phyloP scores from a whole-genome alignment of 495 filamentous ascomycete genomes.

The Aspergillus saccharolyticus region DNA sequence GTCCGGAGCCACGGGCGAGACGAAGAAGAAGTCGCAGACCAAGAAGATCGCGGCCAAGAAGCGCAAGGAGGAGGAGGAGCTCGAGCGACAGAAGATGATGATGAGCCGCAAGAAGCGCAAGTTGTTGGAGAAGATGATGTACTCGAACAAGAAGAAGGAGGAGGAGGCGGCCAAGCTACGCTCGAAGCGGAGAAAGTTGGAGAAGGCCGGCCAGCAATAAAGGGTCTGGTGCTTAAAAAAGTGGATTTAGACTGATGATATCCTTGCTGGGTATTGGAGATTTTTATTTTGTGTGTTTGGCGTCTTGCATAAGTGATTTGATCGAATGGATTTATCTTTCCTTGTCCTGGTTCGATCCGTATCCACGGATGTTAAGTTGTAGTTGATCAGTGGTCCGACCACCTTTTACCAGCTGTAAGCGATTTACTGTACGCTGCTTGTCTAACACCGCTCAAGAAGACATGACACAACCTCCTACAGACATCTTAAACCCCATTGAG shows the following conservation, averaged over 20 bases:
- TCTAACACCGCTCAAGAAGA: no score
- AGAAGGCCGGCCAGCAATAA: slow-evolving; percentile 52
- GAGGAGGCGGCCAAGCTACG: slow-evolving; percentile 70
- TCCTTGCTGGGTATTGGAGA: slow-evolving; percentile 19
- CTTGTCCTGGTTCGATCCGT: no score
- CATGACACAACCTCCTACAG: no score
- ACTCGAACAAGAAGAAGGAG: slow-evolving; percentile 78
- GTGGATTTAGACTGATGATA: slow-evolving; percentile 24
- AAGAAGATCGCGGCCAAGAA: slow-evolving; percentile 65
- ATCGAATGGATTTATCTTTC: slow-evolving; percentile 1
- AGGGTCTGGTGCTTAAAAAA: slow-evolving; percentile 15
- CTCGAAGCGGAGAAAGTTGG: slow-evolving; percentile 81
- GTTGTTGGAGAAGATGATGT: slow-evolving; percentile 87
- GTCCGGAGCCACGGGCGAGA: slow-evolving; percentile 30
- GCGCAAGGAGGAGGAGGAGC: slow-evolving; percentile 73
- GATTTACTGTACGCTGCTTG: no score
- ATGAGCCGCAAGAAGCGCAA: slow-evolving; percentile 88
- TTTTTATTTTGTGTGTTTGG: slow-evolving; percentile 12
- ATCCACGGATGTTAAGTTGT: no score
- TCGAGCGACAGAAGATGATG: slow-evolving; percentile 88
- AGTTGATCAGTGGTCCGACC: no score
- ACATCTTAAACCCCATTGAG: no score
- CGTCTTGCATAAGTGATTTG: slow-evolving; percentile 14
- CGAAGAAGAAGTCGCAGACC: slow-evolving; percentile 56
- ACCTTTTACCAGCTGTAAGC: no score